Evolutionary conservation across 164 flowering plant genomes (phyloP), one percentile per base, ranked within the genome.

Genomic region (Euptelea pleiosperma): DNA sequence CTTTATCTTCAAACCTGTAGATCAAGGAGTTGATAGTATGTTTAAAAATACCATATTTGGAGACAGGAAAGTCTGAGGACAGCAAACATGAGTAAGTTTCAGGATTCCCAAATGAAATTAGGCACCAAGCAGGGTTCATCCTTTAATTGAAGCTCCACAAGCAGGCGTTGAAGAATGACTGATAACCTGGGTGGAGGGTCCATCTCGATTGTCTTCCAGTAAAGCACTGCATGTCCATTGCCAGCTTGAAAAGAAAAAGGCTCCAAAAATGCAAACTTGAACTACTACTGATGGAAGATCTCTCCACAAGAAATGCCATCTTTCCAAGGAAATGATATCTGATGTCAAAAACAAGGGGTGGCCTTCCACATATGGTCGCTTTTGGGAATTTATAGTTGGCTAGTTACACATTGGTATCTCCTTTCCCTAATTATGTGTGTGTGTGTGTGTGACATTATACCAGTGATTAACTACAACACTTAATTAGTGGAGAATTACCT

Each of bases 151-250:
- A 28, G 22, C 18, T 8, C 25, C 18, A 18, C 44, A 28, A 25
- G 36, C 15, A 31, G 31, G 44, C 28, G 18, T 9, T 28, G n/a
- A n/a, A n/a, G 19, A 24, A n/a, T 40, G 31, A n/a, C 8, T 52
- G 8, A 39, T 54, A 40, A 90, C 93, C 91, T 83, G 57, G 96
- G 92, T 48, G 63, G 60, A 42, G 91, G 90, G 67, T 80, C 68
- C 94, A 86, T 93, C 40, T 71, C 80, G 31, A 79, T 74, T 18
- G 96, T 90, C 71, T 88, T 93, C 94, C 94, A 86, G 36, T 83
- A 76, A 43, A 84, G 89, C 85, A 90, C 78, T 47, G 72, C 83
- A 60, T 70, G 67, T 90, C 91, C n/a, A 78, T 50, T 90, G 94
- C 99, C 99, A 93, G 47, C 60, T 73, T 30, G 89, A 73, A 63